Conservation (phyloP, 768 basidiomycete genomes). For the Dioszegia aurantiaca region DNA sequence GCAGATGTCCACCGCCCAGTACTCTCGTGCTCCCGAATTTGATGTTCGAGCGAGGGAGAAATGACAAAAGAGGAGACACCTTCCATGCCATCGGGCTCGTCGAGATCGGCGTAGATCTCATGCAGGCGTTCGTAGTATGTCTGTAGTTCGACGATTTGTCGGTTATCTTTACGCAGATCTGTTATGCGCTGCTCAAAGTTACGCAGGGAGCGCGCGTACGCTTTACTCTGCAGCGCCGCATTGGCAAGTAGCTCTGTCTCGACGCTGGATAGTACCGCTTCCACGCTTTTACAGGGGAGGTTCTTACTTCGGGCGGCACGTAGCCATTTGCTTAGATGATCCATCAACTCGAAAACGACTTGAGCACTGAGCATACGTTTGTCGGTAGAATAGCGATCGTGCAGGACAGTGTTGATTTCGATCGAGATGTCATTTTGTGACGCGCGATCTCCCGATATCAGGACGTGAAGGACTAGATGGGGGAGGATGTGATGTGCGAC, state of each 20-base stretch:
- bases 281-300: slow-evolving; percentile 56
- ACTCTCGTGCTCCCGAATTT: slow-evolving; percentile 95
- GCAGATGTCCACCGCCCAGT: slow-evolving; percentile 97
- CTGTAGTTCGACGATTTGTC: slow-evolving; percentile 59
- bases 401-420: slow-evolving; percentile 76
- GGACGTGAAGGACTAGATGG: slow-evolving; percentile 80
- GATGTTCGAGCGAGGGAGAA: slow-evolving; percentile 85
- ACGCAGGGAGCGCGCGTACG: slow-evolving; percentile 89
- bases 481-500: slow-evolving; percentile 89
- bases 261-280: slow-evolving; percentile 77
- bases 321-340: slow-evolving; percentile 89
- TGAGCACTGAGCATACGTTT: slow-evolving; percentile 91
- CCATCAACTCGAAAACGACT: slow-evolving; percentile 91
- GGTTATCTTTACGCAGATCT: slow-evolving; percentile 52
- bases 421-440: slow-evolving; percentile 61
- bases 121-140: slow-evolving; percentile 84
- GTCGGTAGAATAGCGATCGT: slow-evolving; percentile 81
- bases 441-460: slow-evolving; percentile 71
- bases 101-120: slow-evolving; percentile 90
- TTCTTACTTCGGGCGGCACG: slow-evolving; percentile 63
- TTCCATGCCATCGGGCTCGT: slow-evolving; percentile 99
- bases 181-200: slow-evolving; percentile 84
- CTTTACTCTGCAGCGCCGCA: slow-evolving; percentile 90
- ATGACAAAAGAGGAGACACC: slow-evolving; percentile 85
- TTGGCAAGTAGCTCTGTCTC: slow-evolving; percentile 84